These are phyloP conservation scores for Wickerhamiella sorbophila DNA, from an alignment of 805 yeast species.

Conservation along the genomic window DNA sequence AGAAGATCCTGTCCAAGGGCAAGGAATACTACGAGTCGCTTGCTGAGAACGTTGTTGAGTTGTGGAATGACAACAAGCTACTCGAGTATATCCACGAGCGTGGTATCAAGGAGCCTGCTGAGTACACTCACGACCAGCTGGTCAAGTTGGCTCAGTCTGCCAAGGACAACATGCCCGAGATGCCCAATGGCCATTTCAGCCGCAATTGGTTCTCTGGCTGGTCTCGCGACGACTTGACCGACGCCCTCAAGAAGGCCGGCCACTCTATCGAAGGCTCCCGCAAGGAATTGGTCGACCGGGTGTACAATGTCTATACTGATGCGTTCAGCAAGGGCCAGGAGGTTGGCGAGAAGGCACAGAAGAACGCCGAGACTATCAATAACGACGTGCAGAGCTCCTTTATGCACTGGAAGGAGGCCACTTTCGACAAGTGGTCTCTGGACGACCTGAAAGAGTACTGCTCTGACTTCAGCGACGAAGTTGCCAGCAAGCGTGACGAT, in stretches of 20 bases:
- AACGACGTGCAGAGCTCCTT: conserved; percentile 8
- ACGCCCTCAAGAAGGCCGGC: conserved; percentile 36
- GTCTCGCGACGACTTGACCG: conserved; percentile 35
- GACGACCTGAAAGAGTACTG: conserved; percentile 45
- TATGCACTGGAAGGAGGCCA: conserved; percentile 28
- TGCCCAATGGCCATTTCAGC: conserved; percentile 33
- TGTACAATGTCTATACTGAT: conserved; percentile 33
- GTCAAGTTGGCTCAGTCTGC: conserved; percentile 28
- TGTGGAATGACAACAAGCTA: conserved; percentile 26
- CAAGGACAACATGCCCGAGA: conserved; percentile 28
- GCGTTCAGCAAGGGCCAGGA: conserved; percentile 34
- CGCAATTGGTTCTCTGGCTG: conserved; percentile 40
- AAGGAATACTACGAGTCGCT: conserved; percentile 5
- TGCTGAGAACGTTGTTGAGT: neutral
- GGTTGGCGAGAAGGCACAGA: conserved; percentile 31
- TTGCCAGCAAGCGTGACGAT: conserved; percentile 10
- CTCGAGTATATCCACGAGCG: conserved; percentile 25
- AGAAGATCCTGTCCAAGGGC: conserved; percentile 4
- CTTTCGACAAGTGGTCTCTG: conserved; percentile 39
- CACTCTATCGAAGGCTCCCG: conserved; percentile 29
- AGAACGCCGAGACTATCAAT: conserved; percentile 24
- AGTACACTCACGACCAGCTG: conserved; percentile 27
- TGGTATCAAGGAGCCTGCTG: conserved; percentile 22
- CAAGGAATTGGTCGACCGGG: conserved; percentile 33
- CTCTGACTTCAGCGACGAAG: conserved; percentile 28